Evolutionary conservation across 1,284 basidiomycete genomes (phyloP), one percentile per base, ranked within the genome.

Genomic region (Leccinum subrobustum): DNA sequence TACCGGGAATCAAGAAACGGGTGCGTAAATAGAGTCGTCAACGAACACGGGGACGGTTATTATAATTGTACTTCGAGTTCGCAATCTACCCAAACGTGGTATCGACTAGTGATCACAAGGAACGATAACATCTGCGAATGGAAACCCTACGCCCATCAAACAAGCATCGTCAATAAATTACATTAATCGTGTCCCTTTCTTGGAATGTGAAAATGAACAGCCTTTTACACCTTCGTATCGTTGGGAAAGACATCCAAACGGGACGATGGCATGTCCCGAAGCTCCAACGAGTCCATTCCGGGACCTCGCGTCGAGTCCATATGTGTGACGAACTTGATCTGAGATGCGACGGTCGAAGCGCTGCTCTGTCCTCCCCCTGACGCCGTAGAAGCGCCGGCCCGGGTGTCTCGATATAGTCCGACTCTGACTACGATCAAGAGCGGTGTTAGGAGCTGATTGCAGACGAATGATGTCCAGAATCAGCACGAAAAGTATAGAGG

Each of bases 371-470:
- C 44, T 11, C 39, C 9, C 12, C 12, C 16, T 50, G 44, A 47
- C 44, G 5, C n/a, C 25, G 47, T 53, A 20, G 61, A 44, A 25
- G 8, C 1, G 37, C 25, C 3, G 25, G 27, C 27, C 27, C 27
- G 27, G 29, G 18, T 33, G n/a, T 27, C 37, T 7, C 31, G 65
- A 39, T 66, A 47, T 33, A 65, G 56, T 14, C 65, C 63, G 2
- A 58, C 53, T 47, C 64, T 57, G 18, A 65, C 64, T 6, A 65
- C 65, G 14, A 65, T 65, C 63, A 67, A 52, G 31, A 65, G 61
- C 3, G 64, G 65, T 18, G 64, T 65, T 1, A 65, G 29, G 33
- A 62, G 62, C 64, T 65, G 42, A 18, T n/a, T 9, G 9, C n/a
- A 54, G 12, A 23, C 44, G 20, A 23, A 47, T 14, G 20, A 20